Evolutionary conservation across 139 green algal genomes (phyloP), one percentile per base, ranked within the genome.

Genomic region (Chlorella ohadii): DNA sequence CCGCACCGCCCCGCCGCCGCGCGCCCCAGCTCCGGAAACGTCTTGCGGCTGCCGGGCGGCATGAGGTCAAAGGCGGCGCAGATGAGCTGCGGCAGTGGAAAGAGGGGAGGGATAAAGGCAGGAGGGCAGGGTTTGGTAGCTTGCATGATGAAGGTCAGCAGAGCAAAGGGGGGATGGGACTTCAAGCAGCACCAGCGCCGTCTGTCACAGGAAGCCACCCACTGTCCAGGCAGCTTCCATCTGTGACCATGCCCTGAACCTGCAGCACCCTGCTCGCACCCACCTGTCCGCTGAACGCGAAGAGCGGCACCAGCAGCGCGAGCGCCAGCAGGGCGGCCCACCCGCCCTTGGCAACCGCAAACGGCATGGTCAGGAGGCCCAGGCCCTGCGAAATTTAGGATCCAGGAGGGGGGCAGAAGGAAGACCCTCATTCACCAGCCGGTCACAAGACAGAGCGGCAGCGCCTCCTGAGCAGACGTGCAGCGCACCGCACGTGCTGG

Each of bases 321-420:
- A 94, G 73, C 0, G 79, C 61, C 1, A 4, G 41, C 34, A 92
- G 36, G 0, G 83, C 81, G 17, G 76, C 9, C 88, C 90, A 93
- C 33, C 91, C 91, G 22, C 87, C 84, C 22, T 88, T 72, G 3
- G 57, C 39, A 25, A 90, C 66, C 20, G 84, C 91, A 83, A 91
- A 94, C 3, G 87, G 89, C 74, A 85, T 80, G 27, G 51, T 79
- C 15, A 92, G 84, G 27, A 92, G 55, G 36, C 87, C 89, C 11
- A 92, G 51, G 38, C 78, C 78, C 51, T 59, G 51, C 44, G 9
- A 22, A 5, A n/a, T n/a, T n/a, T n/a, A n/a, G n/a, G n/a, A n/a
- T n/a, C n/a, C n/a, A n/a, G n/a, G n/a, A n/a, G n/a, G n/a, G n/a
- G n/a, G n/a, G n/a, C n/a, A n/a, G n/a, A n/a, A n/a, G n/a, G n/a